Conservation (phyloP, 2,329 filamentous ascomycete species). For the Ascochyta viciae-villosae region DNA sequence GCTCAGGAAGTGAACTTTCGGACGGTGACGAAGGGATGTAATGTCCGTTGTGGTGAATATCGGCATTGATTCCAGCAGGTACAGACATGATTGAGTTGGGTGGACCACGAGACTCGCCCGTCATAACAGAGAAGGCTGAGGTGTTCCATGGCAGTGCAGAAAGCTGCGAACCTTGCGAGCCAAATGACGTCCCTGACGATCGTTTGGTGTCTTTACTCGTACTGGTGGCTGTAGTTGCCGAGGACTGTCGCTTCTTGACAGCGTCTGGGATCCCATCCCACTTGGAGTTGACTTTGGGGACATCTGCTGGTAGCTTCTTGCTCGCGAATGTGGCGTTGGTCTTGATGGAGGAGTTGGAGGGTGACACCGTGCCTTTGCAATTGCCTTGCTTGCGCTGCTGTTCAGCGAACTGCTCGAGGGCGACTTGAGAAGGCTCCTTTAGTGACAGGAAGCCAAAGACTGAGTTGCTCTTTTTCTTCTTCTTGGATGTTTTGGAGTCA, state of each 20-base stretch:
- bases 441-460: slow-evolving; percentile 56
- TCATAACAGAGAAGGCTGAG: slow-evolving; percentile 33
- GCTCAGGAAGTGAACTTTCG: slow-evolving; percentile 33
- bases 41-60: slow-evolving; percentile 14
- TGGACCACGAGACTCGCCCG: slow-evolving; percentile 35
- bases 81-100: slow-evolving; percentile 41
- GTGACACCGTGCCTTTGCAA: slow-evolving; percentile 28
- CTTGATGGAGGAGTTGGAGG: slow-evolving; percentile 15
- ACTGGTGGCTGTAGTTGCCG: slow-evolving; percentile 10
- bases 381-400: slow-evolving; percentile 52
- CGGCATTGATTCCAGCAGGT: slow-evolving; percentile 11
- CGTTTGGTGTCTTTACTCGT: slow-evolving; percentile 25
- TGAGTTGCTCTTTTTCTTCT: slow-evolving; percentile 44
- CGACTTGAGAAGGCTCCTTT: slow-evolving; percentile 58
- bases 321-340: slow-evolving; percentile 37
- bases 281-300: slow-evolving; percentile 62
- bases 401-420: slow-evolving; percentile 55
- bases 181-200: slow-evolving; percentile 27
- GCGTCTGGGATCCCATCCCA: slow-evolving; percentile 60
- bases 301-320: slow-evolving; percentile 55
- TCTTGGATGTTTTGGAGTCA: slow-evolving; percentile 40
- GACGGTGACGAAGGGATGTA: slow-evolving; percentile 27
- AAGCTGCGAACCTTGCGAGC: slow-evolving; percentile 19
- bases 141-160: slow-evolving; percentile 18
- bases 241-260: slow-evolving; percentile 38